Evolutionary conservation across 140 eudicot species (phyloP).

Genomic region (Bidens hawaiensis): DNA sequence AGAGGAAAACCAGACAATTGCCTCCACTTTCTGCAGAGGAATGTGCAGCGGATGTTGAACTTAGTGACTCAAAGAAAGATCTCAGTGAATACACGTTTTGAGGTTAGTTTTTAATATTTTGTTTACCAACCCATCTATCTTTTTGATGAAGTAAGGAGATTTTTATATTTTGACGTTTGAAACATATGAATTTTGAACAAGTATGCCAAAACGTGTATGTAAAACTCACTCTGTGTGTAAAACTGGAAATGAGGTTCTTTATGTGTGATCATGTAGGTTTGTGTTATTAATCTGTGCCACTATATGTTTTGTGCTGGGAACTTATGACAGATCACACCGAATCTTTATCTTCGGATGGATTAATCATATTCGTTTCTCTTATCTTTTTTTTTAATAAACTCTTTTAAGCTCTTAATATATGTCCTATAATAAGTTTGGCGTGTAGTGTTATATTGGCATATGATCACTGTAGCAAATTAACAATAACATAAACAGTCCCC

Average conservation of each 20-base stretch:
- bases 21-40: slow-evolving; percentile 83
- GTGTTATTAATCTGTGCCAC: not conserved
- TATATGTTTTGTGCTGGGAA: not conserved
- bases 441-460: too few species aligned
- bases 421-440: too few species aligned
- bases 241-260: not conserved
- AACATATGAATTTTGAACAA: not conserved
- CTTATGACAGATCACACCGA: too few species aligned
- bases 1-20: slow-evolving; percentile 81
- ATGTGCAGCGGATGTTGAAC: slow-evolving; percentile 61
- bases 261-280: not conserved
- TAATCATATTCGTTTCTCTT: too few species aligned
- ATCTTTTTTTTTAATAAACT: too few species aligned
- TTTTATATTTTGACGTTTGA: not conserved
- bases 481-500: too few species aligned
- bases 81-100: slow-evolving; percentile 70
- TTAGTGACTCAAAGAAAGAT: slow-evolving; percentile 55
- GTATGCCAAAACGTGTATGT: not conserved
- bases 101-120: slow-evolving; percentile 1
- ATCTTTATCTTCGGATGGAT: too few species aligned
- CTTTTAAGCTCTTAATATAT: too few species aligned
- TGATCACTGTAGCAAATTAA: too few species aligned
- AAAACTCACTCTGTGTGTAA: not conserved
- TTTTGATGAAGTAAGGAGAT: not conserved
- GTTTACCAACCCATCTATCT: not conserved